Conservation (phyloP, 2,329 filamentous ascomycete genomes). For the Meredithiella fracta region DNA sequence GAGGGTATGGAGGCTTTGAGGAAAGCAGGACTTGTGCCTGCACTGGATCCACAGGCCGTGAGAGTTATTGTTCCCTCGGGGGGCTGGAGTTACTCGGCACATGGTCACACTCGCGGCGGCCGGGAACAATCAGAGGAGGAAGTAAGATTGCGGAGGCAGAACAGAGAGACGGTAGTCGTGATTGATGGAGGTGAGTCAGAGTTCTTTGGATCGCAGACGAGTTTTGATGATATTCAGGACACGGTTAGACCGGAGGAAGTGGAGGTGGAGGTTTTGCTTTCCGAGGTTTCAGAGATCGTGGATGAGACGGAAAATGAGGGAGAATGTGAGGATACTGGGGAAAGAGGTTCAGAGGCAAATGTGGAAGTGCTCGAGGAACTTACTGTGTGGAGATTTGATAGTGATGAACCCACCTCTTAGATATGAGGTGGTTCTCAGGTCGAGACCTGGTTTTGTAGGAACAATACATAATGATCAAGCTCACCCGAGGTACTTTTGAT, state of each 20-base stretch:
- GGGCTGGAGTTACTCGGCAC: slow-evolving; percentile 15
- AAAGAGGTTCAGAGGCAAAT: neutral
- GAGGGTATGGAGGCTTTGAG: slow-evolving; percentile 35
- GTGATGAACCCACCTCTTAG: neutral
- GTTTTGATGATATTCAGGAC: neutral
- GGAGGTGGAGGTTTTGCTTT: too few relatives aligned
- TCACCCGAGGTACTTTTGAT: too few relatives aligned
- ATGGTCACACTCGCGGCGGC: slow-evolving; percentile 19
- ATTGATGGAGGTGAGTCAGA: slow-evolving; percentile 44
- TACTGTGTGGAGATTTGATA: neutral
- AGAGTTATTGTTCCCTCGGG: neutral
- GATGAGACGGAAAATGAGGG: neutral
- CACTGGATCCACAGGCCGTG: neutral
- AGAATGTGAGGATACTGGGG: neutral
- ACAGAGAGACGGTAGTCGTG: slow-evolving; percentile 79
- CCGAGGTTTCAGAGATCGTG: neutral
- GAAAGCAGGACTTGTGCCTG: slow-evolving; percentile 29
- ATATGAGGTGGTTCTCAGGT: neutral
- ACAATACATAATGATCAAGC: too few relatives aligned
- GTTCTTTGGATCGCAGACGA: too few relatives aligned
- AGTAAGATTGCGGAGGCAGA: slow-evolving; percentile 54
- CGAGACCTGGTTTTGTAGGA: neutral
- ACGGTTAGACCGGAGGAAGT: neutral
- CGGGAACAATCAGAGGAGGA: slow-evolving; percentile 46
- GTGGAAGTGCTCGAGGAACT: neutral